Conservation (phyloP, 2,329 filamentous ascomycete species). For the Knoxdaviesia capensis region DNA sequence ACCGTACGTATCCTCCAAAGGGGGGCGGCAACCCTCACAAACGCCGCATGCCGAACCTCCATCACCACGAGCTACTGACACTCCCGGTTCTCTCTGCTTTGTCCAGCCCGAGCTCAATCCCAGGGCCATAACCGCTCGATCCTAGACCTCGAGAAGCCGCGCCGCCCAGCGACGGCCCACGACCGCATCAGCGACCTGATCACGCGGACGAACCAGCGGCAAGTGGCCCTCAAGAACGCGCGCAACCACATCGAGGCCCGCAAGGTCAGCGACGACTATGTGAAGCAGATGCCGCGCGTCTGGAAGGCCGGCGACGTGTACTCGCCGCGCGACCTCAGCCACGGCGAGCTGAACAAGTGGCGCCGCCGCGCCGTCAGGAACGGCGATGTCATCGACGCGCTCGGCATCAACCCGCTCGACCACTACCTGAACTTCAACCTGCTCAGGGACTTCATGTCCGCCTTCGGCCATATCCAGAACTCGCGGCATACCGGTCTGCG, state of each 20-base stretch:
- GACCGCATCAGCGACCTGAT: conserved; percentile 7
- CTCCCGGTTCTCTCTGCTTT: no score
- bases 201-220: conserved; percentile 7
- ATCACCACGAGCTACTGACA: no score
- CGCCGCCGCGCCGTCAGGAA: conserved; percentile 34
- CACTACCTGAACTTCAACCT: conserved; percentile 94
- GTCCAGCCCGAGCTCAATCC: no score
- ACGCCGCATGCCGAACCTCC: no score
- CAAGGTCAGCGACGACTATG: conserved; percentile 28
- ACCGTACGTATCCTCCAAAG: no score
- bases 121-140: conserved; percentile 5
- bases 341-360: conserved; percentile 68
- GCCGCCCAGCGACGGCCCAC: conserved; percentile 2
- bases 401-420: conserved; percentile 62
- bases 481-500: conserved; percentile 58
- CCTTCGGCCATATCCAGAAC: conserved; percentile 70
- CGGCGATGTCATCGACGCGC: conserved; percentile 56
- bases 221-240: conserved; percentile 4
- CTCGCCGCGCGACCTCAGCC: conserved; percentile 68
- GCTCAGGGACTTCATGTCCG: conserved; percentile 71
- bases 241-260: conserved; percentile 9
- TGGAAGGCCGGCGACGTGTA: conserved; percentile 75
- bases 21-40: no score
- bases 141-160: conserved; percentile 7
- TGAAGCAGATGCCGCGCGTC: conserved; percentile 44